Evolutionary conservation across 768 basidiomycete species (phyloP).

Genomic region (Auriscalpium orientale): DNA sequence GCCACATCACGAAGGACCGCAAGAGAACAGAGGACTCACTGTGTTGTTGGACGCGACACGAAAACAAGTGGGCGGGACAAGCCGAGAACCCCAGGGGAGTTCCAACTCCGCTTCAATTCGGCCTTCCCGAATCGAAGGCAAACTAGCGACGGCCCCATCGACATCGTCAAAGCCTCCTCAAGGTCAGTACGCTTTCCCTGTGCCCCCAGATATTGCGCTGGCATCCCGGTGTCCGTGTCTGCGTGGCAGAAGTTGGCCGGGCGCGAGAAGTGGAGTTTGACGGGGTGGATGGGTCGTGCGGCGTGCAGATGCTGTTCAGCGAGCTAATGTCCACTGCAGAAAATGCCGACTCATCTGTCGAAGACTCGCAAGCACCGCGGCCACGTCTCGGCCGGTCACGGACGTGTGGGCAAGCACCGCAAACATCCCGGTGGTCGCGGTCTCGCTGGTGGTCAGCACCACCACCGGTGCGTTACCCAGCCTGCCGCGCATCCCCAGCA

Average conservation of each 20-base stretch:
- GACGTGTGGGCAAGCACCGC: slow-evolving; percentile 99
- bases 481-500: neutral
- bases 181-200: slow-evolving; percentile 47
- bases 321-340: slow-evolving; percentile 25
- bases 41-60: neutral
- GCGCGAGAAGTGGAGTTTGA: slow-evolving; percentile 5
- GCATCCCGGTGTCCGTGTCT: neutral
- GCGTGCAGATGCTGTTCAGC: slow-evolving; percentile 12
- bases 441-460: slow-evolving; percentile 99
- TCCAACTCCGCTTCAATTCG: slow-evolving; percentile 11
- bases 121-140: slow-evolving; percentile 1
- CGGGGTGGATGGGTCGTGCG: slow-evolving; percentile 44
- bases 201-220: neutral
- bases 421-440: slow-evolving; percentile 99
- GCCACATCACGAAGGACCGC: slow-evolving; percentile 37
- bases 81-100: neutral
- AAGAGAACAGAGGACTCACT: slow-evolving; percentile 13
- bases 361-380: slow-evolving; percentile 99
- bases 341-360: slow-evolving; percentile 92
- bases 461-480: slow-evolving; percentile 73
- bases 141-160: slow-evolving; percentile 2
- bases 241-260: neutral
- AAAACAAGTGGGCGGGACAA: neutral
- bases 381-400: slow-evolving; percentile 98
- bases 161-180: slow-evolving; percentile 41